Conservation (phyloP, 2,329 filamentous ascomycete genomes). For the Cordyceps pruinosa region DNA sequence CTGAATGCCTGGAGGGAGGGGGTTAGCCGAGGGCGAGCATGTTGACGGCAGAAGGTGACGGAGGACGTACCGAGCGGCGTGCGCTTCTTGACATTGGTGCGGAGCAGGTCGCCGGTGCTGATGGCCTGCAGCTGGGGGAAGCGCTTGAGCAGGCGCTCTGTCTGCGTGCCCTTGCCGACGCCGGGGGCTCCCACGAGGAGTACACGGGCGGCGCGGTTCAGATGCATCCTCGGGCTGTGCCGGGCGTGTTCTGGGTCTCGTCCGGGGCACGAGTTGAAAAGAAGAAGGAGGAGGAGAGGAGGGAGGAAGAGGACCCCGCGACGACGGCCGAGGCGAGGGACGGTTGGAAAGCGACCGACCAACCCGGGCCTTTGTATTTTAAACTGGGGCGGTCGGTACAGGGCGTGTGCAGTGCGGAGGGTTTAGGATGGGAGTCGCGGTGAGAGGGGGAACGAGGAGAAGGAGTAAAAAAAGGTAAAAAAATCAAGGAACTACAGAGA, state of each 20-base stretch:
- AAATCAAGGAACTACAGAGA: not conserved
- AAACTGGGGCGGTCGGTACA: slow-evolving; percentile 9
- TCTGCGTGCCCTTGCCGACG: slow-evolving; percentile 95
- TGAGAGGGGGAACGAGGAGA: not conserved
- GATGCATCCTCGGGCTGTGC: slow-evolving; percentile 42
- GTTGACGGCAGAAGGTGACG: not conserved
- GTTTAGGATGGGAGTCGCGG: not conserved
- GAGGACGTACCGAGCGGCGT: slow-evolving; percentile 68
- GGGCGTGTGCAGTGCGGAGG: not conserved
- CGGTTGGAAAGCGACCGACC: not conserved
- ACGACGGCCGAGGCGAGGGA: not conserved
- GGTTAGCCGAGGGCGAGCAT: not conserved
- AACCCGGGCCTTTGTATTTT: not conserved
- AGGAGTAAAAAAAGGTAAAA: not conserved
- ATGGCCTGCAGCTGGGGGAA: slow-evolving; percentile 88
- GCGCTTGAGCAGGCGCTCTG: slow-evolving; percentile 74
- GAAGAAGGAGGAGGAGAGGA: not conserved
- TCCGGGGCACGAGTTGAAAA: too few species aligned
- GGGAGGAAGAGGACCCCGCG: not conserved
- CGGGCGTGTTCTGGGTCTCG: not conserved
- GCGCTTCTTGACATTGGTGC: slow-evolving; percentile 83
- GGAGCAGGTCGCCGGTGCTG: slow-evolving; percentile 86
- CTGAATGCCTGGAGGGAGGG: slow-evolving; percentile 61
- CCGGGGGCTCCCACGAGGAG: slow-evolving; percentile 95
- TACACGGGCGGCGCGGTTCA: slow-evolving; percentile 77